Base-by-base conservation (phyloP, 371 early-diverging fungal species). In the Mucor velutinosus region DNA sequence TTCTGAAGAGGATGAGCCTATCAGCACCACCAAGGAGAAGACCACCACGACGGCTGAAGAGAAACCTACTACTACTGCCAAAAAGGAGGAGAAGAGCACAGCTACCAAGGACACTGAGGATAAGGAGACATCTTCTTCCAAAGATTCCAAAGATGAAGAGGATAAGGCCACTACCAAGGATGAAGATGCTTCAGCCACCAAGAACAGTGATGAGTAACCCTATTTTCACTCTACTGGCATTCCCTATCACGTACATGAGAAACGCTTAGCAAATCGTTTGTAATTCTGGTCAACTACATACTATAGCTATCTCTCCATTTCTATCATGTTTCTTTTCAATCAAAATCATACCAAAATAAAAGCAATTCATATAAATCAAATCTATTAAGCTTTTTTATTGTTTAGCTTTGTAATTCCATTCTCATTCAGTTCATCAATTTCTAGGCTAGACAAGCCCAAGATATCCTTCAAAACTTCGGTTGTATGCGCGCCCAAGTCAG, bases 401-500 rank as follows among this genome's bases (percentile, higher is more conserved):
- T 11, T 25, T 14, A 23, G 14, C 4, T 25, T 27, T 53, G 69
- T 80, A 19, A 85, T 60, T 14, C 74, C 78, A 47, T 69, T 62
- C 0, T 64, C 53, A 33, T 75, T 72, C 10, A 82, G 58, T n/a
- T 64, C 41, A 23, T 69, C 59, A 21, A 84, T 67, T 15, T 79
- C 71, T 30, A 66, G 21, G 19, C 58, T 49, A 6, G 66, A 45
- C 17, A 86, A 58, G 17, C 74, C 76, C 7, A 86, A 65, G 3
- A 78, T 33, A 15, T 67, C 65, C 1, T 49, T 37, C 8, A 86
- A 64, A 11, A 86, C 71, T 47, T 84, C 76, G n/a, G 57, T 53
- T 17, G 80, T 86, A 65, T 86, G 81, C 35, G 73, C 72, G 2
- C 86, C 86, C 11, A 85, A 72, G 66, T 86, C 84, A 19, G 86